phyloP scores from a whole-genome alignment of 139 green algal genomes.

The Closterium sp. region DNA sequence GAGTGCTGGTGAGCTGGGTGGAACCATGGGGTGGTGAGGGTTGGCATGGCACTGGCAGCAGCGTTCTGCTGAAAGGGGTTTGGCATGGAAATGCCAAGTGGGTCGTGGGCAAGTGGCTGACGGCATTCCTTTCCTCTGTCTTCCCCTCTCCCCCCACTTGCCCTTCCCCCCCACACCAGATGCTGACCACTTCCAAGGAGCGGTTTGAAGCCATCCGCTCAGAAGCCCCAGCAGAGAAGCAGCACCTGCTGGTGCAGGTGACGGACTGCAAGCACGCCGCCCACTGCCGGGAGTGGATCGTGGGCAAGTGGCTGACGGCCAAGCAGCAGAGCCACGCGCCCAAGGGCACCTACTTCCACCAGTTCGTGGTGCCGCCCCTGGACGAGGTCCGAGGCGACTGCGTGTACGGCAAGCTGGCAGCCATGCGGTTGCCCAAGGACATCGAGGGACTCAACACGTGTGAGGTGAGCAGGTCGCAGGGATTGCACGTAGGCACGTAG shows the following conservation, averaged over 20 bases:
- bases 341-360: conserved; percentile 52
- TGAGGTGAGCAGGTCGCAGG: no score
- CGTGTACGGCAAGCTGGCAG: conserved; percentile 53
- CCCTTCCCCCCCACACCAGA: conserved; percentile 13
- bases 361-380: conserved; percentile 59
- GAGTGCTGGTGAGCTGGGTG: conserved; percentile 45
- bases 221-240: conserved; percentile 27
- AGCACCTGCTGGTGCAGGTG: conserved; percentile 43
- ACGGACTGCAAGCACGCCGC: not conserved
- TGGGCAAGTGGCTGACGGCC: conserved; percentile 45
- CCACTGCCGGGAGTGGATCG: conserved; percentile 50
- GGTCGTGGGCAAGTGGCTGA: not conserved
- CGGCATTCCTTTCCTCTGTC: not conserved
- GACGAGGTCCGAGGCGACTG: conserved; percentile 45
- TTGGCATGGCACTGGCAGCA: no score
- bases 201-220: conserved; percentile 48
- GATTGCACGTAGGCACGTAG: no score
- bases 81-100: no score
- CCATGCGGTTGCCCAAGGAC: conserved; percentile 52
- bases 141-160: not conserved
- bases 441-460: conserved; percentile 32
- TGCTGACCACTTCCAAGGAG: conserved; percentile 46
- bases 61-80: no score
- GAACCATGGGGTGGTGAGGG: no score
- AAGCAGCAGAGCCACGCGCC: conserved; percentile 55